Evolutionary conservation across 1,284 basidiomycete genomes (phyloP).

Genomic region (Boletus sp.): DNA sequence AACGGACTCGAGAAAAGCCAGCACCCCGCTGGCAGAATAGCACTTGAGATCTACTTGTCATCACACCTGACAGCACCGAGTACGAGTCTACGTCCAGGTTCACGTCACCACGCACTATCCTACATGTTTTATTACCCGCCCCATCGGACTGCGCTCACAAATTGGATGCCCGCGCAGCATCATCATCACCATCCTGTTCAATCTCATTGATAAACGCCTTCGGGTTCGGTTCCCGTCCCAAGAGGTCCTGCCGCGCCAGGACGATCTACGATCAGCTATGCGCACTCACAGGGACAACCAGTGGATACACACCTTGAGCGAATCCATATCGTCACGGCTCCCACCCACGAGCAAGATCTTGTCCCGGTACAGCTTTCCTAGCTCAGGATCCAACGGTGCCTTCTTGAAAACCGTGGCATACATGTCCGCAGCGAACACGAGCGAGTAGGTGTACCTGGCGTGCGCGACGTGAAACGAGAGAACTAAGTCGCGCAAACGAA

Average conservation of each 20-base stretch:
- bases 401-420: conserved; percentile 55
- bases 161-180: neutral
- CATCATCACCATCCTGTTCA: conserved; percentile 7
- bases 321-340: conserved; percentile 55
- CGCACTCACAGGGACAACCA: neutral
- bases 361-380: conserved; percentile 49
- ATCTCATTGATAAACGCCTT: conserved; percentile 45
- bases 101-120: neutral
- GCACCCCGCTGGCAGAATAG: too few species aligned
- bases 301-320: conserved; percentile 39
- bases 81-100: neutral
- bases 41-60: too few species aligned
- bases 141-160: conserved; percentile 7
- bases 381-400: conserved; percentile 65
- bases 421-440: conserved; percentile 35
- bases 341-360: conserved; percentile 55
- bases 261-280: neutral
- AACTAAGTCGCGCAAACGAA: neutral
- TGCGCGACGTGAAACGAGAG: neutral
- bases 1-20: too few species aligned
- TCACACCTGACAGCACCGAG: too few species aligned
- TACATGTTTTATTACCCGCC: neutral
- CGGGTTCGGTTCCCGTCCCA: conserved; percentile 72
- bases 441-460: conserved; percentile 30
- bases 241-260: conserved; percentile 46